These are phyloP conservation scores for Typha latifolia DNA, from an alignment of 176 grass and related monocot species.

Conservation along the genomic window DNA sequence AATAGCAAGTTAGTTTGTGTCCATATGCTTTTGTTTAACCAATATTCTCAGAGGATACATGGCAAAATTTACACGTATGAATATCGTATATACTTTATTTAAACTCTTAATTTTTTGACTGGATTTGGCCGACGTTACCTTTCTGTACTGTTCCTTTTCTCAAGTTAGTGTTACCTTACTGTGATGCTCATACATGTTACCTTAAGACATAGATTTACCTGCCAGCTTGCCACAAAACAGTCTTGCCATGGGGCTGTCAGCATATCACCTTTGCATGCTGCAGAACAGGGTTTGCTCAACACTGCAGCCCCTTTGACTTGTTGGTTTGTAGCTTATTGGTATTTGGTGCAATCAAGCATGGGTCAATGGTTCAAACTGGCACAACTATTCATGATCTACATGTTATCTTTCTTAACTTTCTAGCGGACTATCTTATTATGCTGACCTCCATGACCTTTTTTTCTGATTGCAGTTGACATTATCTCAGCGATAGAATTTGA, in stretches of 20 bases:
- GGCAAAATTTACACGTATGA: too few relatives aligned
- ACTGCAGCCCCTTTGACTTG: background rate
- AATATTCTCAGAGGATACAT: too few relatives aligned
- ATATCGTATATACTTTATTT: too few relatives aligned
- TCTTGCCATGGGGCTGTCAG: too few relatives aligned
- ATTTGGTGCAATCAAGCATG: too few relatives aligned
- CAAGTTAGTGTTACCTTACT: background rate
- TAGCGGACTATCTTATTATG: background rate
- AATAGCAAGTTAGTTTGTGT: too few relatives aligned
- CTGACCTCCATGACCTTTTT: background rate
- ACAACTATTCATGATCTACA: background rate
- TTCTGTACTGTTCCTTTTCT: background rate
- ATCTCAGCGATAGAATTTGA: constrained; percentile 99
- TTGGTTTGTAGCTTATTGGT: too few relatives aligned
- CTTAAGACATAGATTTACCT: background rate
- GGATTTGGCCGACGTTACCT: too few relatives aligned
- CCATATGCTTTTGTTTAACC: too few relatives aligned
- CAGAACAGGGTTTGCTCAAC: too few relatives aligned
- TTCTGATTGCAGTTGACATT: constrained; percentile 69
- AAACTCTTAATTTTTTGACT: too few relatives aligned
- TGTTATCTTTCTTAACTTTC: background rate
- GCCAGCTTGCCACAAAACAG: background rate
- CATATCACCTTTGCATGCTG: too few relatives aligned
- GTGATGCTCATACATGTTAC: background rate
- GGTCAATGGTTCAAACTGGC: background rate